phyloP scores from a whole-genome alignment of 1,139 yeast genomes.

The Magnusiomyces fungicola region DNA sequence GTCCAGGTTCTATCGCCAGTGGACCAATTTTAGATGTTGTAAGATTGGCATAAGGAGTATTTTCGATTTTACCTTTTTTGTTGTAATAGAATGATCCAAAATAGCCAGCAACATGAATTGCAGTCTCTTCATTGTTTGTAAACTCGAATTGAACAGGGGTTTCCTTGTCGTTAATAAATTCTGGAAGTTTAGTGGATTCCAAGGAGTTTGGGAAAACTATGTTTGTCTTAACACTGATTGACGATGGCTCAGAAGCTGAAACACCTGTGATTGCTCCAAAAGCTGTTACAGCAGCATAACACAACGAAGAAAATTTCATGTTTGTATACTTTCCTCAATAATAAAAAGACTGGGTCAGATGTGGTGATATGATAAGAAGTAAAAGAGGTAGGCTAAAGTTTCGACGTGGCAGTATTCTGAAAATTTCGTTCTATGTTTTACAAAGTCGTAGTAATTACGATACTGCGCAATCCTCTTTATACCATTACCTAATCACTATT shows the following conservation, averaged over 20 bases:
- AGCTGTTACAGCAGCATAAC: neutral
- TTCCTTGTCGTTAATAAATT: conserved; percentile 43
- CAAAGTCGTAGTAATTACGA: too few relatives aligned
- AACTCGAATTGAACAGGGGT: conserved; percentile 50
- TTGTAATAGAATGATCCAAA: conserved; percentile 66
- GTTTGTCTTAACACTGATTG: neutral
- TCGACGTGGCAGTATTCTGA: too few relatives aligned
- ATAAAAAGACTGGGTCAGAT: too few relatives aligned
- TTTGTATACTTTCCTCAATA: too few relatives aligned
- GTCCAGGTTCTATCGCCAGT: conserved; percentile 43
- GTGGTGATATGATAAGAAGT: too few relatives aligned
- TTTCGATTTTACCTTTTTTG: conserved; percentile 37
- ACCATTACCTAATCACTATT: neutral
- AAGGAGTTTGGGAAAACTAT: conserved; percentile 8
- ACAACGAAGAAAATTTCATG: neutral
- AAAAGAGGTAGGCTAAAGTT: too few relatives aligned
- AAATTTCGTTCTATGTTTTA: too few relatives aligned
- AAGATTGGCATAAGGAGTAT: conserved; percentile 46
- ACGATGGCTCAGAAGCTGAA: neutral
- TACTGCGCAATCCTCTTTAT: too few relatives aligned
- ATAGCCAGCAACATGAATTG: conserved; percentile 56
- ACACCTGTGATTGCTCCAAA: neutral
- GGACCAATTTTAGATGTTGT: conserved; percentile 65
- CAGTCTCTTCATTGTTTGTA: conserved; percentile 49
- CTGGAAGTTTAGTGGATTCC: conserved; percentile 15